These are phyloP conservation scores for Suillus fuscotomentosus DNA, from an alignment of 768 basidiomycete species.

Conservation along the genomic window DNA sequence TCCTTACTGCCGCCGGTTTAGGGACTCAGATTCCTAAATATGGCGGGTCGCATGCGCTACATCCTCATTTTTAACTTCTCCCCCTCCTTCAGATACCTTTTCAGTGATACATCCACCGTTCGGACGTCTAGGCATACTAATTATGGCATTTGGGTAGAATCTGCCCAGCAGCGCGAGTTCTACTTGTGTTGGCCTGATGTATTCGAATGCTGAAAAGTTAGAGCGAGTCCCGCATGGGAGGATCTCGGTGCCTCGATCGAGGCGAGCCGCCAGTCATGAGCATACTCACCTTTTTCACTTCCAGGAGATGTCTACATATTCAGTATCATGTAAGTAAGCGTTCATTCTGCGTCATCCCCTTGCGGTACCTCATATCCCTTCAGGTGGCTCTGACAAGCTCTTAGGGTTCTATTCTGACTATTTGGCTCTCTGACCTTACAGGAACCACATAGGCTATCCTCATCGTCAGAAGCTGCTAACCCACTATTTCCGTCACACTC, in stretches of 20 bases:
- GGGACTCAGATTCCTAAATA: not conserved
- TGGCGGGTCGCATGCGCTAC: not conserved
- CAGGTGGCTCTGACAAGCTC: not conserved
- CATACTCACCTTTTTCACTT: not conserved
- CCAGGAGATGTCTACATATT: not conserved
- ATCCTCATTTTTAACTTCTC: not conserved
- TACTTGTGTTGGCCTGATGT: not conserved
- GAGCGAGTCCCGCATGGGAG: not conserved
- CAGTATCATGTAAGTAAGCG: not conserved
- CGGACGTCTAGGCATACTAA: not conserved
- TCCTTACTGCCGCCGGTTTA: not conserved
- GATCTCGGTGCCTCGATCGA: not conserved
- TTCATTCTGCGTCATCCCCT: not conserved
- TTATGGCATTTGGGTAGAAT: not conserved
- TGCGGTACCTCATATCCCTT: not conserved
- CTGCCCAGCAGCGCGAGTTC: not conserved
- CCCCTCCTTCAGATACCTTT: not conserved
- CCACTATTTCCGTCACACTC: not conserved
- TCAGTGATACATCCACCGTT: not conserved
- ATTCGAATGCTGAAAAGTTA: not conserved
- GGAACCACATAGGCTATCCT: not conserved
- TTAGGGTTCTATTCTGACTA: not conserved
- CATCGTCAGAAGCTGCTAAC: not conserved
- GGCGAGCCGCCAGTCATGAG: not conserved
- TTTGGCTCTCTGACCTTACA: not conserved